phyloP scores from a whole-genome alignment of 2,329 filamentous ascomycete species.

The Alternaria arbusti region DNA sequence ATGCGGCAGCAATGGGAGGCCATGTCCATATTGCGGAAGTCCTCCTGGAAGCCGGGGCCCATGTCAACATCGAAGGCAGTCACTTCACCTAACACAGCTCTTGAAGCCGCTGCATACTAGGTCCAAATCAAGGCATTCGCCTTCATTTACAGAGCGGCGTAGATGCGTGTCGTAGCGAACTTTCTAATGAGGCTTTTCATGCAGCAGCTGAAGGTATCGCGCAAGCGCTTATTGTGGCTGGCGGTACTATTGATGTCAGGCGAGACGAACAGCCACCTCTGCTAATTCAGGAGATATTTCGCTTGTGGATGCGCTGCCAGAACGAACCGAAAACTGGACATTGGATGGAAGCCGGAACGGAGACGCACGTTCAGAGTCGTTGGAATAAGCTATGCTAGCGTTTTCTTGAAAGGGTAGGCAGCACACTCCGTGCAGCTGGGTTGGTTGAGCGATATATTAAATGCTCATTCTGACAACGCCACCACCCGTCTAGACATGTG shows the following conservation, averaged over 20 bases:
- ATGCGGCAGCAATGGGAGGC: too few relatives aligned
- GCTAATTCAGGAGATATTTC: background rate
- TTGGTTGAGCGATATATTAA: background rate
- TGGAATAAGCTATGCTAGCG: background rate
- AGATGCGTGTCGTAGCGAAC: background rate
- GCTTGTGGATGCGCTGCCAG: background rate
- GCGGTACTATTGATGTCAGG: background rate
- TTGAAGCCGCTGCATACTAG: background rate
- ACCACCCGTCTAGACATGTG: background rate
- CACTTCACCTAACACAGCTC: background rate
- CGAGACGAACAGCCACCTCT: background rate
- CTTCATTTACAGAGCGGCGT: background rate
- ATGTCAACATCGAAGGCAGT: too few relatives aligned
- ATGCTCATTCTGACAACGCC: background rate
- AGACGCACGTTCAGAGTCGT: background rate
- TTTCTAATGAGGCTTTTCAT: background rate
- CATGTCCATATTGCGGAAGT: too few relatives aligned
- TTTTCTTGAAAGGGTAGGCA: background rate
- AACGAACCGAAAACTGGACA: background rate
- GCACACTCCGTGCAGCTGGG: background rate
- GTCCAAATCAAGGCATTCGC: fast-evolving
- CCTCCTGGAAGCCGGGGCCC: too few relatives aligned
- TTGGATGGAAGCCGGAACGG: background rate
- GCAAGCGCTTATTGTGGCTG: background rate
- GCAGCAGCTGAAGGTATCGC: background rate